A percentile compares a stretch with the other conserved stretches of the same genome.
Evolutionary conservation across 1,284 basidiomycete species (phyloP).

Genomic region (Pulchroboletus neoregius): DNA sequence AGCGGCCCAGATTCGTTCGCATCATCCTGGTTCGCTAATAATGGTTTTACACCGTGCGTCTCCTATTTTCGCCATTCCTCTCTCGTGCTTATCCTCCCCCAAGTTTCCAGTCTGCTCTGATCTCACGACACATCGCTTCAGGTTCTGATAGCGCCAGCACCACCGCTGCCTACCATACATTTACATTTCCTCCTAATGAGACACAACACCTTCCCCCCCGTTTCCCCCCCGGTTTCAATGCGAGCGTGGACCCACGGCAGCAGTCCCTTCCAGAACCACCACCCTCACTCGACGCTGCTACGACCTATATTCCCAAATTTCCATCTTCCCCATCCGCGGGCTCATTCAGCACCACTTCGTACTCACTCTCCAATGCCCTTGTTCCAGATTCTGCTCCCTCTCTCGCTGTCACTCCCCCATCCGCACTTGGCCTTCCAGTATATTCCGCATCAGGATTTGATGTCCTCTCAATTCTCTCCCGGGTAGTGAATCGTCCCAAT

Average conservation of each 20-base stretch:
- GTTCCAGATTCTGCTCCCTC: conserved; percentile 1
- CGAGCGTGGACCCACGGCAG: conserved; percentile 3
- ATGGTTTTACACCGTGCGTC: conserved; percentile 37
- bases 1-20: conserved; percentile 29
- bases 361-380: conserved; percentile 8
- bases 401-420: conserved; percentile 16
- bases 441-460: conserved; percentile 93
- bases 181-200: background rate
- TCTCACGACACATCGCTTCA: conserved; percentile 13
- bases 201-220: background rate
- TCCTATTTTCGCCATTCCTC: conserved; percentile 6
- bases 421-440: conserved; percentile 42
- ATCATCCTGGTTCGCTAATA: conserved; percentile 49
- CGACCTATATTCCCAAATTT: conserved; percentile 4
- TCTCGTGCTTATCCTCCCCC: conserved; percentile 15
- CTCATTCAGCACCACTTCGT: conserved; percentile 7
- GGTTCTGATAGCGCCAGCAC: conserved; percentile 1
- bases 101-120: conserved; percentile 26
- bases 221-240: background rate
- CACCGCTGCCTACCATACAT: background rate
- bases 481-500: conserved; percentile 71
- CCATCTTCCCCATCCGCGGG: background rate
- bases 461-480: conserved; percentile 75
- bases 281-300: conserved; percentile 1
- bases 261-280: conserved; percentile 8